Base-by-base conservation (phyloP, 2,329 filamentous ascomycete genomes). In the Didymella keratinophila region DNA sequence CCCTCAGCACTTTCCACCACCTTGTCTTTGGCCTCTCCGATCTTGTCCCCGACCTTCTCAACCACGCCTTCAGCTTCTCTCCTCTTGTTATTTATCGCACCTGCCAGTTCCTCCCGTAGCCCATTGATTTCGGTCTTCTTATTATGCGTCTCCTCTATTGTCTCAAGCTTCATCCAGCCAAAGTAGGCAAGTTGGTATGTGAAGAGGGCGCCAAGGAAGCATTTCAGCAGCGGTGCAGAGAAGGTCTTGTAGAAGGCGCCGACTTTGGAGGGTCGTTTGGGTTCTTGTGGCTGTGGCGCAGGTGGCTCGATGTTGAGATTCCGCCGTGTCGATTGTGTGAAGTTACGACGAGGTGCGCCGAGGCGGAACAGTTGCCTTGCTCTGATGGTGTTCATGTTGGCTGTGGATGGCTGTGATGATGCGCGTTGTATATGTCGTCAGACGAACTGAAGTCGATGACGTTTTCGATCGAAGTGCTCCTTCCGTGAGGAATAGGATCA, bases 111-210 rank as follows among this genome's bases (percentile, higher is more conserved):
- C 18, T 57, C 52, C 27, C 70, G 68, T 48, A 73, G 36, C 23
- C 61, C 61, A 14, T 44, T 50, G 23, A 72, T 68, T 47, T 69
- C 66, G 6, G 45, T 62, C 16, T 55, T 53, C 41, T 84, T 85
- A 43, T 87, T 81, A 20, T 79, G 78, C 70, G 84, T 87, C 56
- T 85, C 80, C 78, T 95, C 91, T 52, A 91, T 83, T 32, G 85
- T 84, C 76, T 93, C 91, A 49, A 94, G 81, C 76, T 89, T 91
- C 36, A 86, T 74, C 91, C 91, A 95, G 14, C 79, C 79, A 80
- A 86, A 92, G 78, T 93, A 94, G 14, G 84, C 77, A n/a, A 90
- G 69, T 77, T 95, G 91, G 75, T 94, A 95, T 2, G 88, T 89
- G 71, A 92, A 87, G 54, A 93, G 84, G 52, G 91, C 90, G 71